Percentiles rank a stretch among this genome's conserved stretches.
Conservation (phyloP, 2,329 filamentous ascomycete genomes). For the Aspergillus uvarum region DNA sequence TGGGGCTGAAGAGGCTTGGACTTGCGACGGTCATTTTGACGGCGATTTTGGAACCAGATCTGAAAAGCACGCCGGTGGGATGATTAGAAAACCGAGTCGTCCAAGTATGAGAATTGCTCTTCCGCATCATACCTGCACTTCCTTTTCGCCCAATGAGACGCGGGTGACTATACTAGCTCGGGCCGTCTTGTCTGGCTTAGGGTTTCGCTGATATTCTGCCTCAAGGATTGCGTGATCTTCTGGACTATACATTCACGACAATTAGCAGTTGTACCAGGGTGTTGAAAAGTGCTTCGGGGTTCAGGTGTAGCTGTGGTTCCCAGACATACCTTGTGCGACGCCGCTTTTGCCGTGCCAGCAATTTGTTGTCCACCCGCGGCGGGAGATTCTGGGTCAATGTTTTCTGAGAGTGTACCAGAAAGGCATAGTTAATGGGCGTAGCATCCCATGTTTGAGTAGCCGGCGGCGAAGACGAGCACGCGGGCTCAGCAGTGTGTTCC, state of each 20-base stretch:
- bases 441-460: constrained; percentile 34
- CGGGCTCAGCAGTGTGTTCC: constrained; percentile 31
- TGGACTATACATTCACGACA: constrained; percentile 54
- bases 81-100: constrained; percentile 26
- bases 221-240: constrained; percentile 89
- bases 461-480: constrained; percentile 36
- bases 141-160: constrained; percentile 89
- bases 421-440: constrained; percentile 49
- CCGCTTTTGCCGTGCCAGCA: constrained; percentile 60
- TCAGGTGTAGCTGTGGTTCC: constrained; percentile 5
- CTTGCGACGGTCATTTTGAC: constrained; percentile 89
- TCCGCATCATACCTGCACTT: constrained; percentile 74
- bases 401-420: constrained; percentile 60
- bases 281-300: neutral
- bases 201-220: constrained; percentile 77
- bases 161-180: constrained; percentile 80
- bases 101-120: constrained; percentile 16
- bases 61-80: constrained; percentile 39
- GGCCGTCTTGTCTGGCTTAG: constrained; percentile 87
- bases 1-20: constrained; percentile 77
- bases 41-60: constrained; percentile 98
- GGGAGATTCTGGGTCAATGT: constrained; percentile 57
- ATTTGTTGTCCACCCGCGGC: constrained; percentile 59
- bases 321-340: constrained; percentile 58
- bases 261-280: neutral